phyloP scores from a whole-genome alignment of 1,284 basidiomycete species.

The Puccinia polysora region DNA sequence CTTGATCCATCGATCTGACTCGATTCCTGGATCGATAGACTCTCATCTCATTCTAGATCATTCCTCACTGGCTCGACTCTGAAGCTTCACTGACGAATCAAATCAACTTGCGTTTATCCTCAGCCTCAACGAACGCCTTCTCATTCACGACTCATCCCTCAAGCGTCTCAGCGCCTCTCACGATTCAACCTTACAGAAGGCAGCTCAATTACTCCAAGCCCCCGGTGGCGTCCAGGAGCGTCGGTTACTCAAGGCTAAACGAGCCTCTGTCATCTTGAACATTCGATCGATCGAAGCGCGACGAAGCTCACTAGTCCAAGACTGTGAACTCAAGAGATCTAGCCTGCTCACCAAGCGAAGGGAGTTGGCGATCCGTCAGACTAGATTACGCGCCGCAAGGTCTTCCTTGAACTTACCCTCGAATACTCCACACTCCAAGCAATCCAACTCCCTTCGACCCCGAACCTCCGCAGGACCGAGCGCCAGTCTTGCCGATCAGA shows the following conservation, averaged over 20 bases:
- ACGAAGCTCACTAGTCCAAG: background rate
- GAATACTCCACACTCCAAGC: background rate
- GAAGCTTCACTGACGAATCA: too few species aligned
- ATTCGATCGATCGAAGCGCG: slow-evolving; percentile 4
- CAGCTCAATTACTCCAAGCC: slow-evolving; percentile 13
- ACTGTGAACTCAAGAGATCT: background rate
- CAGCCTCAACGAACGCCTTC: slow-evolving; percentile 36
- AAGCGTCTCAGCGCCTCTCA: slow-evolving; percentile 27
- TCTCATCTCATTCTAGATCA: too few species aligned
- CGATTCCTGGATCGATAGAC: background rate
- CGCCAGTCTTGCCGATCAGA: background rate
- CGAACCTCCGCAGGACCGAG: background rate
- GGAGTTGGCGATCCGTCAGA: slow-evolving; percentile 5
- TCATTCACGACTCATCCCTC: slow-evolving; percentile 31
- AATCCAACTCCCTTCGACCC: background rate
- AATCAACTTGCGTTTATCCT: background rate
- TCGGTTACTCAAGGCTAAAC: slow-evolving; percentile 15
- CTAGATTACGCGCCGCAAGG: slow-evolving; percentile 1
- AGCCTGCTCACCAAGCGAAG: background rate
- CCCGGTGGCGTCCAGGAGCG: slow-evolving; percentile 32
- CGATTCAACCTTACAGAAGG: slow-evolving; percentile 18
- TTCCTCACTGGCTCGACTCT: too few species aligned
- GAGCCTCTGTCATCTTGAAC: slow-evolving; percentile 5
- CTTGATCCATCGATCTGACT: background rate
- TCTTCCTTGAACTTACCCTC: slow-evolving; percentile 5